phyloP scores from a whole-genome alignment of 2,329 filamentous ascomycete genomes.

The Colletotrichum falcatum region DNA sequence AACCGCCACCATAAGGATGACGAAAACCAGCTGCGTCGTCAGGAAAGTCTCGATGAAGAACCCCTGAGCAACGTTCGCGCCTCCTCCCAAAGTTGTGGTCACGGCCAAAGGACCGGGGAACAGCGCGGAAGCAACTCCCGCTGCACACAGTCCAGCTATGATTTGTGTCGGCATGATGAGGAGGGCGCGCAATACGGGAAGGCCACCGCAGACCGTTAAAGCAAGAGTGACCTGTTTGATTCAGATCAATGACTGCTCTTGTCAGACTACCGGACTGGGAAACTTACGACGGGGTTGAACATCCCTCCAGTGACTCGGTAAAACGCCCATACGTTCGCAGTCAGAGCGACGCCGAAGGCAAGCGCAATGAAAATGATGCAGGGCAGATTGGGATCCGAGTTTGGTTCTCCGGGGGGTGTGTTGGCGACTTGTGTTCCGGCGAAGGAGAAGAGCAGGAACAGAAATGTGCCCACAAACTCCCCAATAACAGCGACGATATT shows the following conservation, averaged over 20 bases:
- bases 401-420: slow-evolving; percentile 4
- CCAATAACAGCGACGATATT: slow-evolving; percentile 57
- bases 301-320: slow-evolving; percentile 65
- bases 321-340: slow-evolving; percentile 68
- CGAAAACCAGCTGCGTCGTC: slow-evolving; percentile 72
- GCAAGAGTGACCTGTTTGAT: slow-evolving; percentile 63
- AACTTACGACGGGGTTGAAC: slow-evolving; percentile 63
- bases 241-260: neutral
- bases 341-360: slow-evolving; percentile 62
- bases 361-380: slow-evolving; percentile 62
- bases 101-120: slow-evolving; percentile 69
- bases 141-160: slow-evolving; percentile 68
- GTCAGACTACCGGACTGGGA: neutral
- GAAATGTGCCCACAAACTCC: slow-evolving; percentile 66
- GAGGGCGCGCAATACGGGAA: slow-evolving; percentile 63
- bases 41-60: slow-evolving; percentile 77
- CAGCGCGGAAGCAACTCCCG: slow-evolving; percentile 67
- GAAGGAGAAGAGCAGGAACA: slow-evolving; percentile 62
- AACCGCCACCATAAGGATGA: slow-evolving; percentile 76
- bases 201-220: slow-evolving; percentile 68
- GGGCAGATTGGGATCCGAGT: slow-evolving; percentile 46
- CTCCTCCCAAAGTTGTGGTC: slow-evolving; percentile 65
- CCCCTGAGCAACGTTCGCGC: slow-evolving; percentile 65
- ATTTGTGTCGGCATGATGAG: slow-evolving; percentile 69
- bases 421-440: slow-evolving; percentile 54